Percentiles rank a stretch among this genome's conserved stretches.
phyloP scores from a whole-genome alignment of 805 yeast genomes.

The Candida verbasci region DNA sequence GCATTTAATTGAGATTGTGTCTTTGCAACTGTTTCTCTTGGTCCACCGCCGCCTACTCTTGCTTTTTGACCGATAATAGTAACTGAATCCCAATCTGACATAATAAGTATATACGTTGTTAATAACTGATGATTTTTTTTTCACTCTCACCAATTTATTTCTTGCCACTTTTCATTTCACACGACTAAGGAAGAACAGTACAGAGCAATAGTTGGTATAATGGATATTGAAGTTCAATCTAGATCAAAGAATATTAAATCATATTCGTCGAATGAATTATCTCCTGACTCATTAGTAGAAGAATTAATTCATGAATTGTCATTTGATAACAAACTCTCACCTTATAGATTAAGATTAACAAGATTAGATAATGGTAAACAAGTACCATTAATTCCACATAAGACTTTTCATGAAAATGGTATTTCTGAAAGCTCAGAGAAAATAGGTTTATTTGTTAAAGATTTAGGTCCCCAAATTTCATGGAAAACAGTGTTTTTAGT shows the following conservation, averaged over 20 bases:
- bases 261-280: constrained; percentile 38
- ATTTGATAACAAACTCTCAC: constrained; percentile 34
- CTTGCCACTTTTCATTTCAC: not conserved
- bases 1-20: constrained; percentile 77
- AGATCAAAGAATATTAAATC: constrained; percentile 57
- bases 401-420: constrained; percentile 45
- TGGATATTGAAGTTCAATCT: constrained; percentile 44
- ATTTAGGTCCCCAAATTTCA: constrained; percentile 86
- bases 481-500: constrained; percentile 88
- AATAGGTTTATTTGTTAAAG: constrained; percentile 63
- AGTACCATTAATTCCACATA: constrained; percentile 29
- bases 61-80: constrained; percentile 88
- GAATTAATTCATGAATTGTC: constrained; percentile 44
- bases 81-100: constrained; percentile 87
- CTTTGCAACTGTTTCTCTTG: constrained; percentile 79
- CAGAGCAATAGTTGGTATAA: not conserved
- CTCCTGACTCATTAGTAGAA: constrained; percentile 29
- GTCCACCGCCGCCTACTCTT: constrained; percentile 84
- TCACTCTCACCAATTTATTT: constrained; percentile 2
- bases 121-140: constrained; percentile 4
- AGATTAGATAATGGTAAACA: constrained; percentile 11
- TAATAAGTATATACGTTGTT: no score
- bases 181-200: constrained; percentile 1
- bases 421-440: constrained; percentile 27
- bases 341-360: constrained; percentile 26